phyloP scores from a whole-genome alignment of 192 early-diverging fungal species.

The Pilaira anomala region DNA sequence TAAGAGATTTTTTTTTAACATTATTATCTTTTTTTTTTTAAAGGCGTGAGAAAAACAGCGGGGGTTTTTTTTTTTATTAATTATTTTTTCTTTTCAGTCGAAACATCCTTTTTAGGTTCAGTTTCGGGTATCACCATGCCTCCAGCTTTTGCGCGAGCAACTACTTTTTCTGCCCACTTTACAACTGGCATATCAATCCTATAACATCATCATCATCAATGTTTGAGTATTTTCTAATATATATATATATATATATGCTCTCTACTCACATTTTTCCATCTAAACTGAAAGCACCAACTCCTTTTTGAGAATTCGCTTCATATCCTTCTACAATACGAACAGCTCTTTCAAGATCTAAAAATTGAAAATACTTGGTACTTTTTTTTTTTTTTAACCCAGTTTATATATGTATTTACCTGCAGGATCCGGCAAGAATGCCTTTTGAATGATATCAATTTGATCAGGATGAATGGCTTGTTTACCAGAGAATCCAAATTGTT shows the following conservation, averaged over 20 bases:
- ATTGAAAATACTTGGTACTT: background rate
- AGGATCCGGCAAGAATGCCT: slow-evolving; percentile 67
- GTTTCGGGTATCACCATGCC: slow-evolving; percentile 39
- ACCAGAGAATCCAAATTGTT: slow-evolving; percentile 90
- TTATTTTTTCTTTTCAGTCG: background rate
- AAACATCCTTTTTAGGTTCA: slow-evolving; percentile 5
- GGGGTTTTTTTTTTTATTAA: too few species aligned
- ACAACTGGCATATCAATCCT: slow-evolving; percentile 85
- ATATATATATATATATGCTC: background rate
- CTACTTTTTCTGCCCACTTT: slow-evolving; percentile 81
- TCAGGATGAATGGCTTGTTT: slow-evolving; percentile 95
- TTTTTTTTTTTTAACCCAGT: background rate
- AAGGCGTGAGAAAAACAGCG: too few species aligned
- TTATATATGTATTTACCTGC: slow-evolving; percentile 42
- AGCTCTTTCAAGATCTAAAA: slow-evolving; percentile 61
- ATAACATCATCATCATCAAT: background rate
- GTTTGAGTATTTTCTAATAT: too few species aligned
- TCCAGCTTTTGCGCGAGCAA: slow-evolving; percentile 62
- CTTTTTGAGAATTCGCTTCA: slow-evolving; percentile 58
- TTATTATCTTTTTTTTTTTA: too few species aligned
- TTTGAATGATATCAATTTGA: slow-evolving; percentile 83
- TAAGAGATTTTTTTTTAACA: too few species aligned
- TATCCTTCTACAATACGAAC: slow-evolving; percentile 70
- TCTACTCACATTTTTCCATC: slow-evolving; percentile 84
- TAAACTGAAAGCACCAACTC: slow-evolving; percentile 86